These are phyloP conservation scores for Clavispora vitiphila DNA, from an alignment of 805 yeast species.

Conservation along the genomic window DNA sequence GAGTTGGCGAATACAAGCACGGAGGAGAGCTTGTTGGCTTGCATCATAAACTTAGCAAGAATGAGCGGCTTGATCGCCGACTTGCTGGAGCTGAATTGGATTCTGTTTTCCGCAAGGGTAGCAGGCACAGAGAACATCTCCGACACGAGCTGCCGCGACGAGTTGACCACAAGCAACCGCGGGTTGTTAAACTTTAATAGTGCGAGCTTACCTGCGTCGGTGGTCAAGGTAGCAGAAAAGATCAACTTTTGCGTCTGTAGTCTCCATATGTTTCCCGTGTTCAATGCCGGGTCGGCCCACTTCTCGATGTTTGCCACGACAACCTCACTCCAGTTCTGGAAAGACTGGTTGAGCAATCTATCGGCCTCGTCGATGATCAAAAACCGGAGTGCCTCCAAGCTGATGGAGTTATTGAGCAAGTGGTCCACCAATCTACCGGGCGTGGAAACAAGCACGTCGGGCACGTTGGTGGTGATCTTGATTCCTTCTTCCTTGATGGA, in stretches of 20 bases:
- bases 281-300: constrained; percentile 10
- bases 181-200: constrained; percentile 66
- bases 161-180: constrained; percentile 69
- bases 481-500: constrained; percentile 59
- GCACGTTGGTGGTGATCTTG: constrained; percentile 41
- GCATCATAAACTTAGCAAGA: constrained; percentile 50
- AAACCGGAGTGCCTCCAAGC: constrained; percentile 50
- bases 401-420: constrained; percentile 38
- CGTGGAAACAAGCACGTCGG: constrained; percentile 67
- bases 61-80: constrained; percentile 67
- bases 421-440: constrained; percentile 87
- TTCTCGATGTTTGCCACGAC: constrained; percentile 37
- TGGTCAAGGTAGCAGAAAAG: constrained; percentile 89
- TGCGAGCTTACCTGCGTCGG: constrained; percentile 84
- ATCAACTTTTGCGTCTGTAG: constrained; percentile 56
- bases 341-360: constrained; percentile 75
- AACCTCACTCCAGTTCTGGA: constrained; percentile 84
- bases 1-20: constrained; percentile 66
- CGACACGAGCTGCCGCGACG: constrained; percentile 39
- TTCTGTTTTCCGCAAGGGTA: constrained; percentile 42
- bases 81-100: constrained; percentile 35
- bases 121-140: constrained; percentile 62
- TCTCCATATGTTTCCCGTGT: constrained; percentile 28
- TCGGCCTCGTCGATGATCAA: constrained; percentile 81
- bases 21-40: constrained; percentile 26